Evolutionary conservation across 495 filamentous ascomycete species (phyloP), one percentile per base, ranked within the genome.

Genomic region (Jackrogersella minutella): DNA sequence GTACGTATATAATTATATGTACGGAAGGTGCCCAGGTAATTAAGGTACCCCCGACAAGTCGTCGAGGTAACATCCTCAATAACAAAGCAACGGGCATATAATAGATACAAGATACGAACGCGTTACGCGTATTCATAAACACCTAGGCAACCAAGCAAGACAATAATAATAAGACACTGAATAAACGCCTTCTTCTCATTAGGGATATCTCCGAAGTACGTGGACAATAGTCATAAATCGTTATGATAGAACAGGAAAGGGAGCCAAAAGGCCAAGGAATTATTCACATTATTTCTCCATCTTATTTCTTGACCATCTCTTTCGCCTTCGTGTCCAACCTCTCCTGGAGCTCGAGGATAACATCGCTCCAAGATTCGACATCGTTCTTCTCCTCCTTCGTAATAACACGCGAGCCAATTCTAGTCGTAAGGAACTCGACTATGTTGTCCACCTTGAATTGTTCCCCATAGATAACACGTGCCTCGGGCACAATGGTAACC

Each of bases 401-500:
- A 8, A 67, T 46, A 0, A 77, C 71, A 7, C 30, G 49, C 47
- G 69, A 68, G 13, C 84, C 83, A 40, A 87, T 72, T 60, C 77
- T 81, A 28, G 73, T 76, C 22, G 74, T 64, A 40, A 90, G 67
- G 61, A 88, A 90, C 47, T 88, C 86, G 24, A 60, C 76, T 80
- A 92, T 87, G 70, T 88, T 90, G 17, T 76, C 81, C 70, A 80
- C 81, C 47, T 86, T 87, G 63, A 90, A 89, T 55, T 76, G 77
- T 71, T 91, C 88, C 0, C 90, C 90, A 74, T 92, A 92, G 5
- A 86, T 80, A 2, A 90, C 84, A 50, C 72, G 75, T 1, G 82
- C 88, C 31, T 73, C 76, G 0, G 80, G 79, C 21, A 58, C 52
- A 5, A 85, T 73, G 0, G 69, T 73, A n/a, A 86, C 79, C n/a